Percentiles rank a stretch among this genome's conserved stretches.
Evolutionary conservation across 345 rosid species (phyloP).

Genomic region (Salix brachista): DNA sequence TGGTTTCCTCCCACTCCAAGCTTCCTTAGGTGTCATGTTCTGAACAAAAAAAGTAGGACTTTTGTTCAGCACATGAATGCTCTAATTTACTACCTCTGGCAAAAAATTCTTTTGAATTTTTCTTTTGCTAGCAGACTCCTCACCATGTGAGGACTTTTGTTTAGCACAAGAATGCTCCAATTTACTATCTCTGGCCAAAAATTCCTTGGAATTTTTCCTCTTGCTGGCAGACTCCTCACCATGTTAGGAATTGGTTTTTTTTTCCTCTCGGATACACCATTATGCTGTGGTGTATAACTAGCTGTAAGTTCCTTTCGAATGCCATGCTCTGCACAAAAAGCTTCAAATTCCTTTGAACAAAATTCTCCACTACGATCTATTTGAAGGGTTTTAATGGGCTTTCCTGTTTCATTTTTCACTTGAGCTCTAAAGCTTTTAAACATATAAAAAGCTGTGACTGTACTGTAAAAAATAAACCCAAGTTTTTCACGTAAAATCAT

Average conservation of each 20-base stretch:
- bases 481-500: not conserved
- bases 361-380: not conserved
- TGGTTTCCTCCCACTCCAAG: too few species aligned
- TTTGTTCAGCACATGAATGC: too few species aligned
- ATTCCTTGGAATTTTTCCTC: not conserved
- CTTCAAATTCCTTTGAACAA: not conserved
- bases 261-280: not conserved
- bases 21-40: too few species aligned
- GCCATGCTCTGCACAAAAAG: not conserved
- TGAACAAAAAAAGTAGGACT: too few species aligned
- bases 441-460: not conserved
- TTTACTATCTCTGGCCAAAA: not conserved
- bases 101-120: not conserved
- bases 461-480: not conserved
- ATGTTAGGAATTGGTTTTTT: not conserved
- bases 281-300: not conserved
- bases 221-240: not conserved
- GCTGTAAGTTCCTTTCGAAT: not conserved
- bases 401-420: not conserved
- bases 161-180: too few species aligned
- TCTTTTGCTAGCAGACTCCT: not conserved
- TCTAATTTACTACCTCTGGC: too few species aligned
- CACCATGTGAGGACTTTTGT: not conserved
- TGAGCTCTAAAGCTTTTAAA: not conserved
- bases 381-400: not conserved